phyloP scores from a whole-genome alignment of 805 yeast species.

The Blastobotrys robertii region DNA sequence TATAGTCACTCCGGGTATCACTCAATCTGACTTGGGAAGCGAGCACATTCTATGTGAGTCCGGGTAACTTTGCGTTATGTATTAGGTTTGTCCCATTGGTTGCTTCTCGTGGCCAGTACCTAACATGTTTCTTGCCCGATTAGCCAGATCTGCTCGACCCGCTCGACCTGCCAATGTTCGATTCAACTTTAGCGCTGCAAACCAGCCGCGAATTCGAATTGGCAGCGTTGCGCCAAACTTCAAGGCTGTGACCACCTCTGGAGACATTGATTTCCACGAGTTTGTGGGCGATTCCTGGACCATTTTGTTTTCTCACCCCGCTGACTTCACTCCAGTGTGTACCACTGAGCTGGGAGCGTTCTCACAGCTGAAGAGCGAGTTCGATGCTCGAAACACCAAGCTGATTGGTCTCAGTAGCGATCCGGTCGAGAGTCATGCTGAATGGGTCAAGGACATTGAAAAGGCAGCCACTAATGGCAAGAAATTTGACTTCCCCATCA shows the following conservation, averaged over 20 bases:
- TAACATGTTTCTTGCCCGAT: too few relatives aligned
- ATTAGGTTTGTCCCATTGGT: too few relatives aligned
- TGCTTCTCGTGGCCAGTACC: too few relatives aligned
- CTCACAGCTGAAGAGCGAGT: conserved; percentile 81
- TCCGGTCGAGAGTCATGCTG: conserved; percentile 64
- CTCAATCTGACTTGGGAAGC: too few relatives aligned
- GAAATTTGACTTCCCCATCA: conserved; percentile 77
- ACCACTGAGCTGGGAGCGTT: conserved; percentile 95
- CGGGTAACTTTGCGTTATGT: too few relatives aligned
- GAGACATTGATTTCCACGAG: conserved; percentile 79
- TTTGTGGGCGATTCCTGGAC: conserved; percentile 82
- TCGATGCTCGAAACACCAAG: conserved; percentile 74
- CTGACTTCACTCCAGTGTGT: conserved; percentile 94
- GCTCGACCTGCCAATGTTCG: conserved; percentile 2
- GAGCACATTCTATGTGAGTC: too few relatives aligned
- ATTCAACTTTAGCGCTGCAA: conserved; percentile 16
- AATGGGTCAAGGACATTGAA: conserved; percentile 88
- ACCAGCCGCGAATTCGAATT: conserved; percentile 49
- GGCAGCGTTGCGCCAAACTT: conserved; percentile 86
- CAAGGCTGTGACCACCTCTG: conserved; percentile 71
- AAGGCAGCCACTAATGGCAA: conserved; percentile 62
- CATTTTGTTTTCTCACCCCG: conserved; percentile 88
- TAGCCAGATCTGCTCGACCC: neutral
- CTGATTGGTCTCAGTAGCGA: conserved; percentile 87
- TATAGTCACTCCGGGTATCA: too few relatives aligned